Conservation (phyloP, 768 basidiomycete species). For the Hemileccinum rubropunctum region DNA sequence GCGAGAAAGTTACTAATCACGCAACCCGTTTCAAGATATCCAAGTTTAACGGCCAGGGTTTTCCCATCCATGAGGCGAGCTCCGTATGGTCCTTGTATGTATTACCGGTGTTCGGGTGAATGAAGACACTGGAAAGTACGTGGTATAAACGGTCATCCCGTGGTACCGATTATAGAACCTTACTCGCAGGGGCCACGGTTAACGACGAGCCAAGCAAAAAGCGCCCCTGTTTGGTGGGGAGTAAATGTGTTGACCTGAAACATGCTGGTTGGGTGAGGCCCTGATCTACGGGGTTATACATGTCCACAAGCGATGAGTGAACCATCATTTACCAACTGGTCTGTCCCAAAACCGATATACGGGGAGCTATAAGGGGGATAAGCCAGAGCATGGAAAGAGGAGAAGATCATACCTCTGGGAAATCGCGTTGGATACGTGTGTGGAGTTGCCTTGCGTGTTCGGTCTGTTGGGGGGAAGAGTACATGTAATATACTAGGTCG, state of each 20-base stretch:
- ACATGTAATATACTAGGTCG: constrained; percentile 60
- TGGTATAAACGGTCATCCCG: not conserved
- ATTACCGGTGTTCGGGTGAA: constrained; percentile 70
- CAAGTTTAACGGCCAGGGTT: constrained; percentile 51
- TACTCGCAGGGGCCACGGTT: constrained; percentile 72
- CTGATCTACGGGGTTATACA: constrained; percentile 23
- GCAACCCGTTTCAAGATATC: constrained; percentile 34
- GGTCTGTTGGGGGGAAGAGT: constrained; percentile 38
- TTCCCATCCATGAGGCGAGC: constrained; percentile 65
- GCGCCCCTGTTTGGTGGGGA: constrained; percentile 65
- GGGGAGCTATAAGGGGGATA: constrained; percentile 42
- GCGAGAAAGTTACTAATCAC: not conserved
- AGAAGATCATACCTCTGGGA: constrained; percentile 54
- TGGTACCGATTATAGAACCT: constrained; percentile 21
- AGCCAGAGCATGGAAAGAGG: not conserved
- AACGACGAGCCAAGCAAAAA: constrained; percentile 67
- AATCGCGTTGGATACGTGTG: constrained; percentile 58
- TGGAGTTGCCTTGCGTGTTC: constrained; percentile 55
- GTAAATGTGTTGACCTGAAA: constrained; percentile 68
- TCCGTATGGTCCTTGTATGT: constrained; percentile 59
- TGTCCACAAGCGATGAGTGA: not conserved
- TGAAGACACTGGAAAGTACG: constrained; percentile 46
- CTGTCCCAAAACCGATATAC: constrained; percentile 62
- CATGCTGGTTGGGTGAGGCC: constrained; percentile 72
- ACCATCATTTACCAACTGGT: constrained; percentile 48